phyloP scores from a whole-genome alignment of 108 stramenopile genomes.

The Cyclotella choctawhatcheeana region DNA sequence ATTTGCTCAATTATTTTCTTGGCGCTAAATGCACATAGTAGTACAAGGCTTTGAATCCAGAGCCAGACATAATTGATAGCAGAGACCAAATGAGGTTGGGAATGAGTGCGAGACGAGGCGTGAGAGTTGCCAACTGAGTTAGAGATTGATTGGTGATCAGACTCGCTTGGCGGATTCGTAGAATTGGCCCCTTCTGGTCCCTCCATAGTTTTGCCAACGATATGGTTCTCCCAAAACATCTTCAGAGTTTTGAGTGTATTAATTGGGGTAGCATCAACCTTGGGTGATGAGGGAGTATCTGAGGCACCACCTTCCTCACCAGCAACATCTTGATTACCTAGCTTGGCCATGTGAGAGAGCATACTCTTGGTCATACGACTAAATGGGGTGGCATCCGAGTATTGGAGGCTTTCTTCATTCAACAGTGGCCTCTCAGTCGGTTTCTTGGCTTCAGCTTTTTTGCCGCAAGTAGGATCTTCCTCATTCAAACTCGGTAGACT shows the following conservation, averaged over 20 bases:
- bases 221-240: constrained; percentile 37
- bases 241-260: constrained; percentile 26
- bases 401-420: not conserved
- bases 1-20: not conserved
- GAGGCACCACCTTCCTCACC: not conserved
- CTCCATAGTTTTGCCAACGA: constrained; percentile 15
- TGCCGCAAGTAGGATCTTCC: not conserved
- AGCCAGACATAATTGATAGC: not conserved
- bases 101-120: not conserved
- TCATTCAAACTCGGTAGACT: constrained; percentile 13
- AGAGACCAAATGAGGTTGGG: too few species aligned
- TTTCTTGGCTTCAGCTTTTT: not conserved
- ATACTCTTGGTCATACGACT: constrained; percentile 23
- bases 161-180: not conserved
- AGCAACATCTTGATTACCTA: constrained; percentile 11
- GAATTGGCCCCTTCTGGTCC: not conserved
- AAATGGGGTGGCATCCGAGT: constrained; percentile 13
- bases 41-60: not conserved
- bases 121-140: not conserved
- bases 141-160: not conserved
- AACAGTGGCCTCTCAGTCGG: not conserved
- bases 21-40: not conserved
- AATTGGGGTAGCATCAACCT: constrained; percentile 31
- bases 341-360: constrained; percentile 7
- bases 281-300: constrained; percentile 21